Evolutionary conservation across 2,329 filamentous ascomycete genomes (phyloP).

Genomic region (Neonectria sp.): DNA sequence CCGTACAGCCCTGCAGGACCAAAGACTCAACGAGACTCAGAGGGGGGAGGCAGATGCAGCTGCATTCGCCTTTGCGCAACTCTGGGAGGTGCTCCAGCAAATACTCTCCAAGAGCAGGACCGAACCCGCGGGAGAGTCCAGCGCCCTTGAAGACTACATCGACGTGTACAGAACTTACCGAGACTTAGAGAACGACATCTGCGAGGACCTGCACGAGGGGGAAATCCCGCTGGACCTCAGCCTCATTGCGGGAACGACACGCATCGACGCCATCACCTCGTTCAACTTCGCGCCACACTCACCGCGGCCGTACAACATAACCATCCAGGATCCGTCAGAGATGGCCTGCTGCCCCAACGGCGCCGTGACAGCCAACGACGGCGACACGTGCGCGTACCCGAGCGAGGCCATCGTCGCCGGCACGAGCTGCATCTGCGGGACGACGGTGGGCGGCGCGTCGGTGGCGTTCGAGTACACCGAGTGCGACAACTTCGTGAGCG

Average conservation of each 20-base stretch:
- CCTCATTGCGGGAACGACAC: slow-evolving; percentile 50
- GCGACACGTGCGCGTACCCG: slow-evolving; percentile 50
- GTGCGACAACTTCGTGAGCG: slow-evolving; percentile 51
- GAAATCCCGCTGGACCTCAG: slow-evolving; percentile 52
- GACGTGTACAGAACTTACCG: slow-evolving; percentile 50
- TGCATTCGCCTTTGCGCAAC: slow-evolving; percentile 48
- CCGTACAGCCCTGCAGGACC: slow-evolving; percentile 45
- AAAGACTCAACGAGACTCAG: slow-evolving; percentile 39
- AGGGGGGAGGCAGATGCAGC: slow-evolving; percentile 45
- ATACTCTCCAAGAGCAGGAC: slow-evolving; percentile 47
- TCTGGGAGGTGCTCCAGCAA: slow-evolving; percentile 51
- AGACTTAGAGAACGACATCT: slow-evolving; percentile 52
- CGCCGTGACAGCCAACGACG: slow-evolving; percentile 40
- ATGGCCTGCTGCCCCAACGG: slow-evolving; percentile 53
- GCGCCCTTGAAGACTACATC: slow-evolving; percentile 52
- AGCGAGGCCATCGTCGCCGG: slow-evolving; percentile 47
- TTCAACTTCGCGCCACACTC: slow-evolving; percentile 49
- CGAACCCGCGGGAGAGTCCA: slow-evolving; percentile 29
- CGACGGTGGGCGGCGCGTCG: slow-evolving; percentile 40
- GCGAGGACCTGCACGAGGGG: slow-evolving; percentile 51
- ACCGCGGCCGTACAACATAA: slow-evolving; percentile 49
- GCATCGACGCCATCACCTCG: slow-evolving; percentile 47
- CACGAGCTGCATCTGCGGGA: slow-evolving; percentile 55
- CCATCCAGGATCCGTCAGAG: slow-evolving; percentile 52
- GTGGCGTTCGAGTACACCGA: slow-evolving; percentile 53